Conservation (phyloP, 2,329 filamentous ascomycete genomes). For the Aspergillus jensenii region DNA sequence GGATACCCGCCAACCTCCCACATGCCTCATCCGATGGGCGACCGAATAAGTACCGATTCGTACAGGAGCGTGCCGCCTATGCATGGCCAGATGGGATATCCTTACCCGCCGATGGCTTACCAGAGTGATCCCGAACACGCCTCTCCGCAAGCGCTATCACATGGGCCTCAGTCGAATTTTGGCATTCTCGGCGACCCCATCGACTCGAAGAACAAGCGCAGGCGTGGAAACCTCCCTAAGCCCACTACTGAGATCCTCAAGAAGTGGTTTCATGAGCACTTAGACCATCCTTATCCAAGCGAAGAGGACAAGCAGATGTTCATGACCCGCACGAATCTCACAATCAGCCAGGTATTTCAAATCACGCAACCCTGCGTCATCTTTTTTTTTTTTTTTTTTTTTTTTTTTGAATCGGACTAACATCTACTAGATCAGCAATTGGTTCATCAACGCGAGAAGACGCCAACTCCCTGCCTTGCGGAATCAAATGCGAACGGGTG, state of each 20-base stretch:
- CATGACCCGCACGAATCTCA: constrained; percentile 72
- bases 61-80: constrained; percentile 24
- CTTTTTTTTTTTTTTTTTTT: neutral
- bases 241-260: constrained; percentile 80
- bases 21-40: constrained; percentile 21
- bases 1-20: constrained; percentile 9
- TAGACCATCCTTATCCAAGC: constrained; percentile 79
- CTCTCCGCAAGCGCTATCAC: constrained; percentile 29
- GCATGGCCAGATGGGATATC: constrained; percentile 29
- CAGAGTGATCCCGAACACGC: constrained; percentile 33
- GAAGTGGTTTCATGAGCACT: constrained; percentile 75
- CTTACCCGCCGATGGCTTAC: constrained; percentile 29
- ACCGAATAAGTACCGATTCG: constrained; percentile 25
- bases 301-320: constrained; percentile 85
- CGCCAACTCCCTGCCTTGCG: constrained; percentile 49
- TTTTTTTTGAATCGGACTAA: neutral
- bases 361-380: too few species aligned
- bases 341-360: constrained; percentile 62
- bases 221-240: constrained; percentile 86
- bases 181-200: constrained; percentile 38
- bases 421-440: constrained; percentile 49
- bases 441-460: constrained; percentile 54
- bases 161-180: constrained; percentile 37
- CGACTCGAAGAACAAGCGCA: constrained; percentile 49
- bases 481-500: constrained; percentile 42